Evolutionary conservation across 306 rosid species (phyloP).

Genomic region (Hylodesmum podocarpum): DNA sequence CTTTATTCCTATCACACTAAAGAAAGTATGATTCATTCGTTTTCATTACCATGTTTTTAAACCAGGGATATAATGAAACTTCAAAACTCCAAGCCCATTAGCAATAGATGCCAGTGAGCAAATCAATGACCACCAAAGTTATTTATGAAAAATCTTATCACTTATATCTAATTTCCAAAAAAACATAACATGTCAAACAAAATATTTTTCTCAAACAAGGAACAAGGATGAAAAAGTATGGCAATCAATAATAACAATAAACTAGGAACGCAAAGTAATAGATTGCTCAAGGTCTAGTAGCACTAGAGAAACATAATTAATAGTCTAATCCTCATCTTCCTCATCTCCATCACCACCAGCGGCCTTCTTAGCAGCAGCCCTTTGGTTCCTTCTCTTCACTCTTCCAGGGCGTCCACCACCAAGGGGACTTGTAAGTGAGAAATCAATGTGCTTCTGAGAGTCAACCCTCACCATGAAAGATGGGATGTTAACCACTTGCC

Average conservation of each 20-base stretch:
- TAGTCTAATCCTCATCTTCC: conserved; percentile 58
- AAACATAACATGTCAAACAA: conserved; percentile 11
- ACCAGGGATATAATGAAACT: background rate
- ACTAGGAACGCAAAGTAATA: background rate
- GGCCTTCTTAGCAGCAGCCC: conserved; percentile 69
- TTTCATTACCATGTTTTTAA: background rate
- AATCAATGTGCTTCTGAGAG: conserved; percentile 69
- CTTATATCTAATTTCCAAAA: background rate
- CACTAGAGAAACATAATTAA: background rate
- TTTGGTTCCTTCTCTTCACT: conserved; percentile 61
- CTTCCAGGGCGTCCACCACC: conserved; percentile 71
- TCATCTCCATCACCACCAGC: conserved; percentile 68
- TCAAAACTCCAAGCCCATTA: background rate
- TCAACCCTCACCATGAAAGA: conserved; percentile 67
- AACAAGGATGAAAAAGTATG: conserved; percentile 13
- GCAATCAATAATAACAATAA: background rate
- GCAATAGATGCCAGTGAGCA: background rate
- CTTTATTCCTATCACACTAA: background rate
- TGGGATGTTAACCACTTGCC: conserved; percentile 67
- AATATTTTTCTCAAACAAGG: conserved; percentile 1
- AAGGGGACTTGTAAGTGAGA: conserved; percentile 59
- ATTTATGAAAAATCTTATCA: conserved; percentile 12
- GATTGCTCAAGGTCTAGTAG: background rate
- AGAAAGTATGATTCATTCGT: background rate
- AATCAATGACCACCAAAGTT: background rate